A percentile compares a stretch with the other conserved stretches of the same genome.
These are phyloP conservation scores for Vicia sativa DNA, from an alignment of 306 rosid genomes.

Conservation along the genomic window DNA sequence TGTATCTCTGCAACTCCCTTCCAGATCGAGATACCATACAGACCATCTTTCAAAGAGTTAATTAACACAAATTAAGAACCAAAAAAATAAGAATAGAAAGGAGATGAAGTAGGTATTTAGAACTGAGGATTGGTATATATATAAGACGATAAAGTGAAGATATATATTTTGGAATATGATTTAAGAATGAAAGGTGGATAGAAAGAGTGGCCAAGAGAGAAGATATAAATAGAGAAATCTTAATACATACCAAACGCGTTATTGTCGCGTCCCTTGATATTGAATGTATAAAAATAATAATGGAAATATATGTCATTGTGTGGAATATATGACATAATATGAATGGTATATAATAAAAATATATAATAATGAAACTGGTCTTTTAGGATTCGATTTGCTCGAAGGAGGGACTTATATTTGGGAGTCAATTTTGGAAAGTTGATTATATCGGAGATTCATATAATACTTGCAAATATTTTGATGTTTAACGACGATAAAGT, in stretches of 20 bases:
- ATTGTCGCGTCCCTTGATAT: background rate
- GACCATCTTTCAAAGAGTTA: constrained; percentile 26
- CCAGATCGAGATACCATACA: constrained; percentile 89
- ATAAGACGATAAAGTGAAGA: background rate
- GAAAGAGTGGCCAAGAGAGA: background rate
- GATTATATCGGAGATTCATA: no score
- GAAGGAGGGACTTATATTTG: no score
- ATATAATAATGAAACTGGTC: background rate
- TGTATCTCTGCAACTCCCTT: constrained; percentile 86
- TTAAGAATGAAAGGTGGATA: no score
- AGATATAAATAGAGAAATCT: background rate
- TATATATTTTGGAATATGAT: background rate
- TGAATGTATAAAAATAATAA: constrained; percentile 7
- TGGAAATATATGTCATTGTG: background rate
- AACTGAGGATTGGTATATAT: no score
- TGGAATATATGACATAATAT: no score
- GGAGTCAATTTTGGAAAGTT: no score
- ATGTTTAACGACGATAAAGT: no score
- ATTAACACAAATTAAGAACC: background rate
- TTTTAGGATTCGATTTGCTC: no score
- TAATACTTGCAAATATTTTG: no score
- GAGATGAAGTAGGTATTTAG: background rate
- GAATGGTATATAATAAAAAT: no score
- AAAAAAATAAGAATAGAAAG: background rate
- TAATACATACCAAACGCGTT: constrained; percentile 1